These are phyloP conservation scores for Monilinia fructicola DNA, from an alignment of 2,329 filamentous ascomycete genomes.

Conservation along the genomic window DNA sequence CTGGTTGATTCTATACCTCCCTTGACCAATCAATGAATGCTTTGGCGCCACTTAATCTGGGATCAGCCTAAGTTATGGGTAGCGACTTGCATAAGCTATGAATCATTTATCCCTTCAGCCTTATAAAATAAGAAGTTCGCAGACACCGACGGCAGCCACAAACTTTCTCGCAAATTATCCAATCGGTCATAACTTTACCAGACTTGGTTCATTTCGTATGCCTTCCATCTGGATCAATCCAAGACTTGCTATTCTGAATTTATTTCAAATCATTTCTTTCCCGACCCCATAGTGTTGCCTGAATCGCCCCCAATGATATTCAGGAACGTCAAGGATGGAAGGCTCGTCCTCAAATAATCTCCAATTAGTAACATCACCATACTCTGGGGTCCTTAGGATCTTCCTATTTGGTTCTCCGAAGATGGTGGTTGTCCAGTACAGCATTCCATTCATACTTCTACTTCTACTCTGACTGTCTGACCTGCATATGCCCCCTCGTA, in stretches of 20 bases:
- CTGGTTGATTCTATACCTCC: neutral
- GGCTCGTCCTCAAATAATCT: neutral
- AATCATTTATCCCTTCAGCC: conserved; percentile 8
- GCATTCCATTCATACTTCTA: neutral
- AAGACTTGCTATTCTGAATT: neutral
- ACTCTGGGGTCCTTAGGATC: conserved; percentile 19
- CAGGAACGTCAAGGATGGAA: conserved; percentile 11
- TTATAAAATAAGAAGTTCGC: neutral
- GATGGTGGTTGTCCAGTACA: conserved; percentile 1
- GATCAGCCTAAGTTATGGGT: neutral
- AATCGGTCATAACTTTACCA: neutral
- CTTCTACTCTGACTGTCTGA: conserved; percentile 19
- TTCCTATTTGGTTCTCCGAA: conserved; percentile 19
- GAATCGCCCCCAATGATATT: conserved; percentile 18
- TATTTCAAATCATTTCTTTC: neutral
- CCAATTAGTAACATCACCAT: conserved; percentile 2
- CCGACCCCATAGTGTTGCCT: neutral
- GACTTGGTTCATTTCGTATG: neutral
- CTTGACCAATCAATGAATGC: conserved; percentile 7
- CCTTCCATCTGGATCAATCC: neutral
- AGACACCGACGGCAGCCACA: neutral
- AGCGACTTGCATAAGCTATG: conserved; percentile 7
- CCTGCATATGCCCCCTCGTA: conserved; percentile 21
- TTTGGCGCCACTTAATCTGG: neutral
- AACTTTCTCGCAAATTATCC: conserved; percentile 16